Base-by-base conservation (phyloP, 257 asterid genomes). In the Oldenlandia corymbosa region DNA sequence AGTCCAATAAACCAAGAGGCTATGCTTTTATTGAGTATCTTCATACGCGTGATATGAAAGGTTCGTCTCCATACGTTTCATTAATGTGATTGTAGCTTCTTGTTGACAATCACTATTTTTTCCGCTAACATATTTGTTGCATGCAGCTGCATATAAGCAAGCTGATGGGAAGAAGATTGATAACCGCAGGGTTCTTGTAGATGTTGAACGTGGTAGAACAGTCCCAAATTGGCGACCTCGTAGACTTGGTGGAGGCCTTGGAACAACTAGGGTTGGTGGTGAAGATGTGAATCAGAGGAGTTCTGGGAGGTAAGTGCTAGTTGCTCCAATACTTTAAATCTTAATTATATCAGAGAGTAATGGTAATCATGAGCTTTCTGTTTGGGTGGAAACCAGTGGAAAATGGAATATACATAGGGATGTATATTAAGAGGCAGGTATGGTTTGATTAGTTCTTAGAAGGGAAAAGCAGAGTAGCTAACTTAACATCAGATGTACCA, bases 161-260 rank as follows among this genome's bases (percentile, higher is more conserved):
- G 97, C 99, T 68, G 97, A 92, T 81, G 99, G 99, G 71, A 89
- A 82, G 79, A 92, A 92, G 81, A 78, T 92, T 71, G 97, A 92
- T 82, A 89, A 89, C 66, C 79, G 90, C 72, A 83, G 99, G 79
- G 99, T 92, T 75, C 84, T 92, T 70, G 99, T 92, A 72, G 99
- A 92, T 80, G 99, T 92, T 64, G 99, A 92, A 75, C 96, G 99
- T 46, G 99, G 99, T 31, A 88, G 99, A 89, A 93, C 99, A 56
- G 99, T 93, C 48, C 96, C 95, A 41, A 90, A 93, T 69, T 93
- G 99, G 99, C 85, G 96, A 24, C 99, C 99, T 71, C 96, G 99
- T 46, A 83, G 96, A 73, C 96, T 93, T 76, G 99, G 97, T 53
- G 99, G 99, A 53, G 99, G 99, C 57, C 96, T 93, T 60, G 99